Base-by-base conservation (phyloP, 495 filamentous ascomycete species). In the Penicillium desertorum region DNA sequence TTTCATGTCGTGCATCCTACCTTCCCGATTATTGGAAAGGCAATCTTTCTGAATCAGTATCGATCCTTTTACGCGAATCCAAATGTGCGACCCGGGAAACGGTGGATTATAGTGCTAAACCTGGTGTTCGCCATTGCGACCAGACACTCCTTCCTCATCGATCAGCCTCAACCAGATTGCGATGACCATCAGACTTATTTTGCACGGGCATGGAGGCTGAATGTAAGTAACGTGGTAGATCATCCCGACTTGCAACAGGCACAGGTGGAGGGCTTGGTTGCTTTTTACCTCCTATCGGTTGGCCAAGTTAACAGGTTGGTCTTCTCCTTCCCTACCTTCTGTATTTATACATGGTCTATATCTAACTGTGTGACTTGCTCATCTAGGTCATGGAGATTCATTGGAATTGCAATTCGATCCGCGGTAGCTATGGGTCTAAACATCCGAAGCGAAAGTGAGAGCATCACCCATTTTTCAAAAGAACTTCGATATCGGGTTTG, bases 51-150 rank as follows among this genome's bases (percentile, higher is more conserved):
- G 30, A 54, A 55, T 29, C 78, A 82, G 51, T 77, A 73, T 58
- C 71, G 65, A 42, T 68, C 65, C 4, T 77, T 74, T 37, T 79
- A 73, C 47, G 56, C 65, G 37, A 65, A 67, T 27, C 51, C 68
- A 10, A 68, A 60, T 19, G 61, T 71, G 29, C 66, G 70, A 37
- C 74, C 77, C 19, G 71, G 75, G 2, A 74, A 70, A 17, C 71
- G 77, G 45, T 88, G 83, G 83, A 67, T 84, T 44, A 80, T 82
- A 0, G 80, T 83, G 17, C 59, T 88, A 20, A 88, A 89, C 64
- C 58, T 87, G n/a, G 75, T 88, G 32, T 87, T 88, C 65, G 86
- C 86, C 17, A 85, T 87, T 56, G 78, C 79, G 11, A 75, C 81
- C 8, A 77, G 73, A 59, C 79, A 83, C 60, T 76, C 73, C 4